These are phyloP conservation scores for Alternaria incomplexa DNA, from an alignment of 2,329 filamentous ascomycete species.

Conservation along the genomic window DNA sequence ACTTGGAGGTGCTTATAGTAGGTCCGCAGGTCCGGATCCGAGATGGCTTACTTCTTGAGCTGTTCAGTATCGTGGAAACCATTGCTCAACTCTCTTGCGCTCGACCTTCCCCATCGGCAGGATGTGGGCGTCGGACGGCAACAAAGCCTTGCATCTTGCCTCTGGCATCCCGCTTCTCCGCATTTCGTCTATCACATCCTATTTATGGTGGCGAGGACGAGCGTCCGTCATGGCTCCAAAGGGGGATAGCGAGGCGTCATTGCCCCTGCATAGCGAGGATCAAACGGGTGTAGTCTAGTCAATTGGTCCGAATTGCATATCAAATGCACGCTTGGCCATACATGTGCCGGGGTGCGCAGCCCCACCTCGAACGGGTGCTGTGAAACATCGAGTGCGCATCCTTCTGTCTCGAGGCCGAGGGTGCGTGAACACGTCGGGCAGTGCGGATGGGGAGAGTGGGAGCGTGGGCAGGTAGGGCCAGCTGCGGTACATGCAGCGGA, in stretches of 20 bases:
- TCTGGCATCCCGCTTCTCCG: slow-evolving; percentile 41
- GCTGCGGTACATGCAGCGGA: slow-evolving; percentile 1
- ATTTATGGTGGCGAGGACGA: slow-evolving; percentile 44
- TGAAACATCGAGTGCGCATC: slow-evolving; percentile 38
- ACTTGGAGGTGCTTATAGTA: background rate
- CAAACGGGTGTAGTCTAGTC: slow-evolving; percentile 19
- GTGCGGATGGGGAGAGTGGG: background rate
- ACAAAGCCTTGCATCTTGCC: slow-evolving; percentile 11
- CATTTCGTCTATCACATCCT: slow-evolving; percentile 41
- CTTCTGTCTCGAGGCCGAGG: slow-evolving; percentile 28
- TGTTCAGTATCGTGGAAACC: background rate
- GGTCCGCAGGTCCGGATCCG: background rate
- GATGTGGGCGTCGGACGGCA: slow-evolving; percentile 3
- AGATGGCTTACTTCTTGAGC: background rate
- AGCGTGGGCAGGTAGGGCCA: background rate
- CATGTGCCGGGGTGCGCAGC: slow-evolving; percentile 18
- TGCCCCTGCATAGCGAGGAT: slow-evolving; percentile 38
- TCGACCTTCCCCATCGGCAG: background rate
- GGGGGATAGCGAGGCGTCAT: slow-evolving; percentile 24
- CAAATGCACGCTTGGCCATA: slow-evolving; percentile 31
- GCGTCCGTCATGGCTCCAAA: slow-evolving; percentile 26
- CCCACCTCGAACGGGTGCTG: slow-evolving; percentile 28
- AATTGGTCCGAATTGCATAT: slow-evolving; percentile 34
- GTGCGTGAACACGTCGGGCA: slow-evolving; percentile 1
- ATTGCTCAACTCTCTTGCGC: background rate